Percentiles rank a stretch among this genome's conserved stretches.
phyloP scores from a whole-genome alignment of 2,329 filamentous ascomycete species.

The Xylaria sp. region DNA sequence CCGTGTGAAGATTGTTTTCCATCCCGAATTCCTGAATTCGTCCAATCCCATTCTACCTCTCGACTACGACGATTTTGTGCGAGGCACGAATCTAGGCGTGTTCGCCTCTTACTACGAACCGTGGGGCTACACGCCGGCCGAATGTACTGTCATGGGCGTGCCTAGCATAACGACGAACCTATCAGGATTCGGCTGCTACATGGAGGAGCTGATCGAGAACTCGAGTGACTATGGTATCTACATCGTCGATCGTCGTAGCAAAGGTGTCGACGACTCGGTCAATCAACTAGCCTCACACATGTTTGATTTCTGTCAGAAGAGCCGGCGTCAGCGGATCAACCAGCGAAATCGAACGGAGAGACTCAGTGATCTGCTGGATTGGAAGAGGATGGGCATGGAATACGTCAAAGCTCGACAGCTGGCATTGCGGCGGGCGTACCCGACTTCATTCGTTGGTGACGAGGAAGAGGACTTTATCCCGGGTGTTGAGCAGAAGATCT shows the following conservation, averaged over 20 bases:
- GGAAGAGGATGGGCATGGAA: constrained; percentile 99
- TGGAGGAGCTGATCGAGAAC: constrained; percentile 99
- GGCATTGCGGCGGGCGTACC: constrained; percentile 89
- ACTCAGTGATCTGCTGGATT: constrained; percentile 91
- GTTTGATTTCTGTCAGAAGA: constrained; percentile 93
- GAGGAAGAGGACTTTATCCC: constrained; percentile 90
- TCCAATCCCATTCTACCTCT: constrained; percentile 92
- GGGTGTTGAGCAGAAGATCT: constrained; percentile 92
- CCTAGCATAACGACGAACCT: constrained; percentile 98
- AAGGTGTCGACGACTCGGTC: constrained; percentile 95
- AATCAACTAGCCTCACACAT: constrained; percentile 92
- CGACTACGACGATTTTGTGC: constrained; percentile 98
- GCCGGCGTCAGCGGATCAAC: constrained; percentile 95
- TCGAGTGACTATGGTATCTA: constrained; percentile 98
- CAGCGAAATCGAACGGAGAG: constrained; percentile 96
- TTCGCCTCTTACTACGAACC: constrained; percentile 99
- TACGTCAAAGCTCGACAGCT: constrained; percentile 97
- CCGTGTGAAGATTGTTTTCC: constrained; percentile 96
- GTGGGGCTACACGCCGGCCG: constrained; percentile 97
- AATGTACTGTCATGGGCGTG: constrained; percentile 98
- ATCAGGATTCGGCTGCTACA: constrained; percentile 97
- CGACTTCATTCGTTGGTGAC: constrained; percentile 77
- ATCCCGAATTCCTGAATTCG: constrained; percentile 96
- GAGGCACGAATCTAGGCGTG: constrained; percentile 91
- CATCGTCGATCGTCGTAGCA: constrained; percentile 93